phyloP scores from a whole-genome alignment of 2,329 filamentous ascomycete genomes.

The Juglanconis sp. region DNA sequence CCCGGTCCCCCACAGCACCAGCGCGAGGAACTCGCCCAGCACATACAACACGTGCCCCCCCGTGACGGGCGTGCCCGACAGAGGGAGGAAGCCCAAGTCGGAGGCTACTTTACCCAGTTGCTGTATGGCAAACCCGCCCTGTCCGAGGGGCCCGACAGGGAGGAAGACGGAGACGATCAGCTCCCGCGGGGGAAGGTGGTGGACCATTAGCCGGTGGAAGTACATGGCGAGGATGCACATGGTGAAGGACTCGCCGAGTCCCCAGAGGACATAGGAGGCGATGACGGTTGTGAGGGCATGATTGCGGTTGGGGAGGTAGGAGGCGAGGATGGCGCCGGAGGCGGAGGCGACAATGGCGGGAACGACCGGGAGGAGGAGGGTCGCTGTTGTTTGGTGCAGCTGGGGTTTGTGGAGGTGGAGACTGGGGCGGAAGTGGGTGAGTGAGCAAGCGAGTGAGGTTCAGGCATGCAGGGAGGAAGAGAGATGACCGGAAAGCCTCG shows the following conservation, averaged over 20 bases:
- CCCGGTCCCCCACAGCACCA: conserved; percentile 34
- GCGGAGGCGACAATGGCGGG: conserved; percentile 61
- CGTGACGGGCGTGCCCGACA: not conserved
- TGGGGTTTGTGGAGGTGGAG: conserved; percentile 29
- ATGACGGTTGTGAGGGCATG: conserved; percentile 61
- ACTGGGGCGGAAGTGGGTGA: not conserved
- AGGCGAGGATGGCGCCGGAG: conserved; percentile 61
- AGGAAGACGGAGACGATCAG: conserved; percentile 62
- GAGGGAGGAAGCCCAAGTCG: not conserved
- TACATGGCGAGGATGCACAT: conserved; percentile 65
- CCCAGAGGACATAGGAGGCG: conserved; percentile 67
- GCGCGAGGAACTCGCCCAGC: conserved; percentile 39
- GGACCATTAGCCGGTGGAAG: conserved; percentile 64
- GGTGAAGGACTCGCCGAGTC: conserved; percentile 56
- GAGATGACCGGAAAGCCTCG: conserved; percentile 33
- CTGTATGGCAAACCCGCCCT: conserved; percentile 54
- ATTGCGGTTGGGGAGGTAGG: conserved; percentile 50
- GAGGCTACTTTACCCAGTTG: conserved; percentile 23
- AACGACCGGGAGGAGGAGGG: conserved; percentile 60
- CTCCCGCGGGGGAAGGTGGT: conserved; percentile 64
- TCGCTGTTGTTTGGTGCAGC: conserved; percentile 52
- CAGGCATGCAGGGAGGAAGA: conserved; percentile 43
- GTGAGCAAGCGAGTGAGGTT: conserved; percentile 37
- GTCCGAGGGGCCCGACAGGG: conserved; percentile 59
- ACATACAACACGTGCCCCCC: conserved; percentile 30